Base-by-base conservation (phyloP, 306 rosid genomes). In the Quercus ilex region DNA sequence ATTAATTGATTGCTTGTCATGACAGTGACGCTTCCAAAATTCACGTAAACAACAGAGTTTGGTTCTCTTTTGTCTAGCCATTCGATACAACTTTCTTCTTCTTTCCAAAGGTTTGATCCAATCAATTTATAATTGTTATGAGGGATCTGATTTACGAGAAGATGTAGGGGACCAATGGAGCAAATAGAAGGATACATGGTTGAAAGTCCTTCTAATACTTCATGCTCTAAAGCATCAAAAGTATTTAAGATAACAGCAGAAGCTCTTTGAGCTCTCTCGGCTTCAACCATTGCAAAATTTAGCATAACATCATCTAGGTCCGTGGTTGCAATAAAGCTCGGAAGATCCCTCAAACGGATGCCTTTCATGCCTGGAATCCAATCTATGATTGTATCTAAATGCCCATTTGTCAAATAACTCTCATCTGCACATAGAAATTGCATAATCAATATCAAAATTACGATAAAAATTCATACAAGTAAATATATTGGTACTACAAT, bases 11-110 rank as follows among this genome's bases (percentile, higher is more conserved):
- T 87, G 12, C 33, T 31, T 0, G 91, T 88, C 89, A 93, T 87
- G 3, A 92, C 89, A 0, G 96, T 84, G n/a, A 88, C 78, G 80
- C 97, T 90, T 7, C 96, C 94, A 6, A 93, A 93, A 58, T 93
- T 93, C 0, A 93, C 96, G 31, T 93, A 93, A 25, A 93, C 88
- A 5, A 93, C 92, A 0, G 86, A 79, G 60, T 82, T 76, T 0
- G 87, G 74, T 6, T 84, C 82, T 71, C 84, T 85, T 6, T 28
- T 53, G 69, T 90, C 85, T 0, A 90, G 89, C 98, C 98, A 94
- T 15, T 84, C 77, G 1, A 92, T 72, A 62, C 97, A 89, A 49
- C 76, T 71, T 2, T 30, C 3, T 4, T 94, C 96, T 6, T 94
- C 92, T 19, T 79, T 90, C 98, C 94, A 94, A 0, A 94, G 88